Evolutionary conservation across 1,139 yeast species (phyloP).

Genomic region (Nakaseomyces kungkrabaensis): DNA sequence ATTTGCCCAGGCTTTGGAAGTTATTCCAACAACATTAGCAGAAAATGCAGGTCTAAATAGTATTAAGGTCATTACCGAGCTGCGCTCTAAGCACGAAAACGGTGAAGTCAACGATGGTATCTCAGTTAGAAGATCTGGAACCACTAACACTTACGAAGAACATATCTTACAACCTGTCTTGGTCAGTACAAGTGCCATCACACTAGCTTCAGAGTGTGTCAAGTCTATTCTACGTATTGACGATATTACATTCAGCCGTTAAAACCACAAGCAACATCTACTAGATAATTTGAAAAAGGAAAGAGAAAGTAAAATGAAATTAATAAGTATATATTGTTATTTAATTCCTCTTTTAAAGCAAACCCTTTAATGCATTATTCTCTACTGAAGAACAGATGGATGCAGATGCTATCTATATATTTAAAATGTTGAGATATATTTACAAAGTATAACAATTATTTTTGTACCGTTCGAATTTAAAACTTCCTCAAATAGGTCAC

Average conservation of each 20-base stretch:
- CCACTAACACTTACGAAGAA: constrained; percentile 84
- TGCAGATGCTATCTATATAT: too few relatives aligned
- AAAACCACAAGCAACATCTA: constrained; percentile 7
- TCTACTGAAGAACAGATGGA: background rate
- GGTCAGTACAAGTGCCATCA: constrained; percentile 87
- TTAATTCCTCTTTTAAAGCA: background rate
- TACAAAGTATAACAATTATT: too few relatives aligned
- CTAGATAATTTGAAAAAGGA: background rate
- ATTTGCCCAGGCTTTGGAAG: constrained; percentile 91
- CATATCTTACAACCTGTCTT: constrained; percentile 94
- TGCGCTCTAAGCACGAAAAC: constrained; percentile 81
- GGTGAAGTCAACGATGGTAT: constrained; percentile 95
- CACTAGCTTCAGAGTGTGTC: constrained; percentile 92
- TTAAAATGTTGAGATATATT: too few relatives aligned
- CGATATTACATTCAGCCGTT: constrained; percentile 80
- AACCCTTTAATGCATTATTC: background rate
- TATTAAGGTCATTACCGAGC: constrained; percentile 87
- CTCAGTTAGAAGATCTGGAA: constrained; percentile 87
- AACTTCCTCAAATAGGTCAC: constrained; percentile 38
- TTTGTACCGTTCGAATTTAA: background rate
- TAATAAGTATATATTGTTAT: background rate
- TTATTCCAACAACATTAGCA: constrained; percentile 92
- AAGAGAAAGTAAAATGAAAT: background rate
- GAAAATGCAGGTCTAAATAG: constrained; percentile 97
- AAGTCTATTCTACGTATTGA: constrained; percentile 92